Evolutionary conservation across 352 stramenopile genomes (phyloP).

Genomic region (Thalassiosira pacifica): DNA sequence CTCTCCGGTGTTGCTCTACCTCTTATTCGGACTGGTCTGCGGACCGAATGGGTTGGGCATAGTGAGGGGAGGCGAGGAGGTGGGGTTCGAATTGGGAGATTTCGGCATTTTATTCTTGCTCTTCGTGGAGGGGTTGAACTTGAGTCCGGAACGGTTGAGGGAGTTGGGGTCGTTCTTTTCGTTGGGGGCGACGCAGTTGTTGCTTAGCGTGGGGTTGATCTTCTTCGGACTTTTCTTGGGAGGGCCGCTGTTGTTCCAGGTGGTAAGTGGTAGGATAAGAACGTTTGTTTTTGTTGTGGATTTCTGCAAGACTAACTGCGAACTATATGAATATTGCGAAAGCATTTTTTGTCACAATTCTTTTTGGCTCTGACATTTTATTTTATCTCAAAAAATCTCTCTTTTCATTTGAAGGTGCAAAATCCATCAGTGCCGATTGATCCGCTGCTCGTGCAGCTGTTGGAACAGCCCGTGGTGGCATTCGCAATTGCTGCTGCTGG

Average conservation of each 20-base stretch:
- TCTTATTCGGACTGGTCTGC: slow-evolving; percentile 72
- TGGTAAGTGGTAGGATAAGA: no score
- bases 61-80: slow-evolving; percentile 76
- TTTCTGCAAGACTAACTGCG: no score
- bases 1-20: slow-evolving; percentile 79
- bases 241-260: slow-evolving; percentile 63
- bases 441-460: slow-evolving; percentile 72
- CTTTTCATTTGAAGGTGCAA: no score
- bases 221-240: slow-evolving; percentile 71
- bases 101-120: slow-evolving; percentile 88
- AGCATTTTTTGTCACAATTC: no score
- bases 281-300: no score
- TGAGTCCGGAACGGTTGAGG: slow-evolving; percentile 81
- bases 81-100: slow-evolving; percentile 83
- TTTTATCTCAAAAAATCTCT: no score
- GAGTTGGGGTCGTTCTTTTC: slow-evolving; percentile 83
- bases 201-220: slow-evolving; percentile 79
- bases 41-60: slow-evolving; percentile 79
- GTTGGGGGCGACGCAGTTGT: slow-evolving; percentile 83
- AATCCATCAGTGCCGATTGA: slow-evolving; percentile 68
- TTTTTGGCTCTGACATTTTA: no score
- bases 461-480: slow-evolving; percentile 75
- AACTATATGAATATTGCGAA: no score
- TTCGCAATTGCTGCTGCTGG: slow-evolving; percentile 84
- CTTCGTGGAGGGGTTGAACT: slow-evolving; percentile 87